These are phyloP conservation scores for Fraxinus nigra DNA, from an alignment of 305 asterid genomes.

Conservation along the genomic window DNA sequence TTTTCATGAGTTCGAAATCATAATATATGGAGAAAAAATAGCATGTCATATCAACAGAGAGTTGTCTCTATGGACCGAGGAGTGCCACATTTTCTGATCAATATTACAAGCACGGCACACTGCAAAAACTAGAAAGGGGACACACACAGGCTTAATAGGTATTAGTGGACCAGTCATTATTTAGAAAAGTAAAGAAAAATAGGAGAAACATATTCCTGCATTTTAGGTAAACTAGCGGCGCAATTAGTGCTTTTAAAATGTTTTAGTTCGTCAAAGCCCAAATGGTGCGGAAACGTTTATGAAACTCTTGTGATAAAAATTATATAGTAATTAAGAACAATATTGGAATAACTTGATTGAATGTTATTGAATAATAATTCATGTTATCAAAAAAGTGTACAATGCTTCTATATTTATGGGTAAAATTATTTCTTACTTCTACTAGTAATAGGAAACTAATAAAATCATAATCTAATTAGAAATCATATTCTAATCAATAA, in stretches of 20 bases:
- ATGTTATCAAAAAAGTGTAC: no score
- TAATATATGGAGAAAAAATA: not conserved
- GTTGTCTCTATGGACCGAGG: no score
- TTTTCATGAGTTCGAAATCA: slow-evolving; percentile 2
- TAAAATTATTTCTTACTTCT: no score
- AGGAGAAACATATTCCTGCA: not conserved
- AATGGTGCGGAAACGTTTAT: not conserved
- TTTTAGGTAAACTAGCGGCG: not conserved
- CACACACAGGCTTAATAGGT: not conserved
- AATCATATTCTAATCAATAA: no score
- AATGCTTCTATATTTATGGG: no score
- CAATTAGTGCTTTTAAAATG: not conserved
- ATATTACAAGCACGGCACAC: slow-evolving; percentile 5
- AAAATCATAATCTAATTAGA: no score
- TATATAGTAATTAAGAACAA: no score
- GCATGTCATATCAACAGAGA: no score
- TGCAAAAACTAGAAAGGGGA: slow-evolving; percentile 10
- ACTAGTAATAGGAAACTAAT: no score
- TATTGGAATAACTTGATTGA: no score
- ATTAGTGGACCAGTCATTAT: not conserved
- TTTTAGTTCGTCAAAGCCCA: not conserved
- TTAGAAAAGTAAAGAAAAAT: not conserved
- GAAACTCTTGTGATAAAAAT: no score
- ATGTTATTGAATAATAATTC: no score
- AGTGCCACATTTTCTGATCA: not conserved